Conservation (phyloP, 148 eudicot species). For the Salicornia ramosissima region DNA sequence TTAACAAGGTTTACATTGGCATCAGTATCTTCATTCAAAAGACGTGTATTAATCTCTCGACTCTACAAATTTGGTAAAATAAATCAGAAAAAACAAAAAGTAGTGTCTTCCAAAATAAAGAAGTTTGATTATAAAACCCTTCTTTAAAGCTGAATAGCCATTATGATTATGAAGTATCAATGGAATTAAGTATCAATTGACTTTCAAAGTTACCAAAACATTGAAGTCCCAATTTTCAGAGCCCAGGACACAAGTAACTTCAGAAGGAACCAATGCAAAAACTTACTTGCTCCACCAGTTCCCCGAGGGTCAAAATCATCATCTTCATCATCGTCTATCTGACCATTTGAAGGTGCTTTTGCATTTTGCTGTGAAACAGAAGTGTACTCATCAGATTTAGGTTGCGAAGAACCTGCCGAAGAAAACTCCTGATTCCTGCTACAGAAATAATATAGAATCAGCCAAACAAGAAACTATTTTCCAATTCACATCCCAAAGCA, state of each 20-base stretch:
- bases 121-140: neutral
- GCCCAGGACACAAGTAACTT: neutral
- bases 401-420: slow-evolving; percentile 36
- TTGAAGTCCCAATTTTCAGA: neutral
- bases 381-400: slow-evolving; percentile 30
- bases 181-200: neutral
- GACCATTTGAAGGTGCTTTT: slow-evolving; percentile 33
- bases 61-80: too few species aligned
- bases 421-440: slow-evolving; percentile 41
- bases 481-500: neutral
- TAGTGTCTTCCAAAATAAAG: neutral
- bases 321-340: slow-evolving; percentile 57
- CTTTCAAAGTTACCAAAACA: neutral
- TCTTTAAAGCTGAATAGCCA: neutral
- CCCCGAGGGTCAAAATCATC: slow-evolving; percentile 97
- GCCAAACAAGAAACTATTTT: neutral
- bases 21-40: neutral
- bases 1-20: neutral
- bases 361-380: slow-evolving; percentile 42
- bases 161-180: neutral
- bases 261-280: neutral
- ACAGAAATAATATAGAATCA: slow-evolving; percentile 26
- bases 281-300: slow-evolving; percentile 62
- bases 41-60: too few species aligned
- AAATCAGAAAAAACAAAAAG: too few species aligned